These are phyloP conservation scores for Trichoderma polysporum DNA, from an alignment of 2,329 filamentous ascomycete genomes.

Conservation along the genomic window DNA sequence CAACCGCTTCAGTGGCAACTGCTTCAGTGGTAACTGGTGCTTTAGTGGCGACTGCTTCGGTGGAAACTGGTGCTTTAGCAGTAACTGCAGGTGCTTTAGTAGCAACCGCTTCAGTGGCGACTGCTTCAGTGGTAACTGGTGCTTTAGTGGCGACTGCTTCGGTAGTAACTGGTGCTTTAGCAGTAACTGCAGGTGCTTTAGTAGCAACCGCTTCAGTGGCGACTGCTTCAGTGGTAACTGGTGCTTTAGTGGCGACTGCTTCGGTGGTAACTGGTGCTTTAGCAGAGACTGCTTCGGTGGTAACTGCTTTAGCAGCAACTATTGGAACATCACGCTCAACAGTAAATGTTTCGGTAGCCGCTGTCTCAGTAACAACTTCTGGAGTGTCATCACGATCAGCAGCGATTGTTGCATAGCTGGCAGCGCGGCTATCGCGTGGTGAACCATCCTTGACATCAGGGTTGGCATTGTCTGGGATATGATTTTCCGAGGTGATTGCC, in stretches of 20 bases:
- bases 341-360: not conserved
- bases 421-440: not conserved
- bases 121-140: not conserved
- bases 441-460: not conserved
- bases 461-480: too few species aligned
- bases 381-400: not conserved
- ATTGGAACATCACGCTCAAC: too few species aligned
- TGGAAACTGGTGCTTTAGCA: too few species aligned
- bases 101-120: too few species aligned
- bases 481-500: not conserved
- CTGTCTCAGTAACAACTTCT: not conserved
- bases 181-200: not conserved
- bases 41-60: too few species aligned
- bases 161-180: too few species aligned
- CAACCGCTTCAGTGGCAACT: too few species aligned
- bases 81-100: not conserved
- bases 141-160: too few species aligned
- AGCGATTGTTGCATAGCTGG: too few species aligned
- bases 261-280: not conserved
- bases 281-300: not conserved
- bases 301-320: not conserved
- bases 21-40: too few species aligned
- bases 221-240: not conserved
- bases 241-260: too few species aligned
- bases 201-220: too few species aligned